phyloP scores from a whole-genome alignment of 169 alveolate genomes.

The Cyclospora cayetanensis region DNA sequence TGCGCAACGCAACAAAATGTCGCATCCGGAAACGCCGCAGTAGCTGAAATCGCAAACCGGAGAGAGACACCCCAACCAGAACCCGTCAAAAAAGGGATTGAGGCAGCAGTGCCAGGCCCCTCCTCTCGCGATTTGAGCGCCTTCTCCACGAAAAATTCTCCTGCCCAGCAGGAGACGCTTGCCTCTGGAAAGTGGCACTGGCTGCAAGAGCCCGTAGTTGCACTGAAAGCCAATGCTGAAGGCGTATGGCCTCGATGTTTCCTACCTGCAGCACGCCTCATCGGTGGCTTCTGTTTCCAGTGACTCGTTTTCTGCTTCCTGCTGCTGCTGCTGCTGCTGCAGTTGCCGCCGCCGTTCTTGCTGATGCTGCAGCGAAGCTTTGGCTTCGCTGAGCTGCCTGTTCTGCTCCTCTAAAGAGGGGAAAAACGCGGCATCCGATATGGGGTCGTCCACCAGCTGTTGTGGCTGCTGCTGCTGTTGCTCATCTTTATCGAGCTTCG shows the following conservation, averaged over 20 bases:
- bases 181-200: too few relatives aligned
- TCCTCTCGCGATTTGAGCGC: not conserved
- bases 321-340: not conserved
- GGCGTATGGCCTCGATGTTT: too few relatives aligned
- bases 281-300: too few relatives aligned
- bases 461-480: too few relatives aligned
- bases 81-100: not conserved
- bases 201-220: too few relatives aligned
- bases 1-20: constrained; percentile 81
- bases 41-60: constrained; percentile 67
- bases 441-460: not conserved
- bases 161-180: too few relatives aligned
- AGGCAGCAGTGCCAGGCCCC: not conserved
- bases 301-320: not conserved
- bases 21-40: constrained; percentile 74
- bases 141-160: too few relatives aligned
- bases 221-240: too few relatives aligned
- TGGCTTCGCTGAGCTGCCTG: not conserved
- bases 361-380: not conserved
- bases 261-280: too few relatives aligned
- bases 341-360: too few relatives aligned
- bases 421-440: not conserved
- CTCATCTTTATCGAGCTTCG: too few relatives aligned
- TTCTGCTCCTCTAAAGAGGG: not conserved
- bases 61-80: not conserved